These are phyloP conservation scores for Ormosia semicastrata DNA, from an alignment of 306 rosid genomes.

Conservation along the genomic window DNA sequence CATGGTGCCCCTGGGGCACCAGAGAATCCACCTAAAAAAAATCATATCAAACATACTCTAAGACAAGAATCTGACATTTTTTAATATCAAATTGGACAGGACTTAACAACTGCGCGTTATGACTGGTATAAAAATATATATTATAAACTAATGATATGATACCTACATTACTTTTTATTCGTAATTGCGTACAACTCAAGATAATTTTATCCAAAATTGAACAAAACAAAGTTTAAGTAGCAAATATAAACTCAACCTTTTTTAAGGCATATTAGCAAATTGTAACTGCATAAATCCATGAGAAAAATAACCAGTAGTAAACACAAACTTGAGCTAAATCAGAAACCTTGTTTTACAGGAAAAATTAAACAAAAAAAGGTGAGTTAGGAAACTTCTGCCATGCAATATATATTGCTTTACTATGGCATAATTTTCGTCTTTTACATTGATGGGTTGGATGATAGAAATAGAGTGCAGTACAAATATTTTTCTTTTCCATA, in stretches of 20 bases:
- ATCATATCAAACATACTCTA: no score
- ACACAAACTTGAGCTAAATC: background rate
- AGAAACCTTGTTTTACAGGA: background rate
- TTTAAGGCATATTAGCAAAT: background rate
- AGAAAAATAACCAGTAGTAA: background rate
- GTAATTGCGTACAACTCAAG: background rate
- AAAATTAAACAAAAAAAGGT: background rate
- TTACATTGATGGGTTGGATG: background rate
- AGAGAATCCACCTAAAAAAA: no score
- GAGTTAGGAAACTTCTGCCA: background rate
- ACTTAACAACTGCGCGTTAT: background rate
- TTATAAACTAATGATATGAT: background rate
- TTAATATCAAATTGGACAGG: background rate
- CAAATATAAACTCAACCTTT: no score
- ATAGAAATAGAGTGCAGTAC: no score
- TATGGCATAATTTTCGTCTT: background rate
- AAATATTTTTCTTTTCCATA: no score
- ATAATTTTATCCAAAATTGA: background rate
- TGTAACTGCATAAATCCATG: background rate
- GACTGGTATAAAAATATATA: background rate
- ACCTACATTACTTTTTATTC: background rate
- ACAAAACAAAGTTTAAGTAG: background rate
- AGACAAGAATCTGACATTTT: constrained; percentile 2
- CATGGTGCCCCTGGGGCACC: no score
- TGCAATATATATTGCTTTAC: background rate